Conservation (phyloP, 805 yeast species). For the Dipodascus geniculatus region DNA sequence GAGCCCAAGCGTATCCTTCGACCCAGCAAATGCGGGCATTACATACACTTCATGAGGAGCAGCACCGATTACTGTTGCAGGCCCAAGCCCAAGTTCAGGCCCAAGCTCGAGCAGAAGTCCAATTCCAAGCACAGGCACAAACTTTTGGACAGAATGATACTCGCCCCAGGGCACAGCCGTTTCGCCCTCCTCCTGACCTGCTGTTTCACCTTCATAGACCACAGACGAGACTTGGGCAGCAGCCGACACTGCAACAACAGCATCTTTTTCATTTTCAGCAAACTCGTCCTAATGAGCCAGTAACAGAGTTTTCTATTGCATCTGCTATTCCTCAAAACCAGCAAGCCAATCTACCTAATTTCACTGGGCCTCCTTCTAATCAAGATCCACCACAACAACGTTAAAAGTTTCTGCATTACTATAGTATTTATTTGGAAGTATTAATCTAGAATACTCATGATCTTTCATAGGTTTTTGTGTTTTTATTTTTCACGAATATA, state of each 20-base stretch:
- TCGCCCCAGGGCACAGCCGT: background rate
- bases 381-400: background rate
- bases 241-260: conserved; percentile 3
- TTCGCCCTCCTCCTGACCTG: background rate
- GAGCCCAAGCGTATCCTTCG: background rate
- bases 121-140: background rate
- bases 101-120: background rate
- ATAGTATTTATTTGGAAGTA: background rate
- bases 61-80: background rate
- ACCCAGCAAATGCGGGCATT: background rate
- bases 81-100: background rate
- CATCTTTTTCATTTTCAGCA: background rate
- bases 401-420: background rate
- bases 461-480: background rate
- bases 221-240: conserved; percentile 5
- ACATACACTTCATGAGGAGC: background rate
- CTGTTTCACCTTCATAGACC: conserved; percentile 3
- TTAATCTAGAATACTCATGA: background rate
- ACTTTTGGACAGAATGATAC: background rate
- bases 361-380: background rate
- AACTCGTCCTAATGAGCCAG: background rate
- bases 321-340: background rate
- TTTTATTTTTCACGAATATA: too few relatives aligned
- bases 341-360: background rate
- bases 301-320: background rate